Evolutionary conservation across 2,329 filamentous ascomycete genomes (phyloP).

Genomic region (Talaromyces marneffei): DNA sequence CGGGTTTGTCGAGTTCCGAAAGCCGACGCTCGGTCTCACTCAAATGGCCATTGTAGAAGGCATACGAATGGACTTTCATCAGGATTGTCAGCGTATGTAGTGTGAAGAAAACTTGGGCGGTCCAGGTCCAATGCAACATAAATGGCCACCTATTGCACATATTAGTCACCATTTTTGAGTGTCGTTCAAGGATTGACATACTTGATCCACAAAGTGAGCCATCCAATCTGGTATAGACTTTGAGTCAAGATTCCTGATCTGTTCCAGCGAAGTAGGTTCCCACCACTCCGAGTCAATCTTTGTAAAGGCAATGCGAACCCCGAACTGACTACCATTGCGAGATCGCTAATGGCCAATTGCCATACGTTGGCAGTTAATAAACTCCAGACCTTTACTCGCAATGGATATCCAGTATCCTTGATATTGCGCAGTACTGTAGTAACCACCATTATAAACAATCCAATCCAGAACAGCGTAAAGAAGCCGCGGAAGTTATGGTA

Average conservation of each 20-base stretch:
- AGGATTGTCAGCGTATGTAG: conserved; percentile 84
- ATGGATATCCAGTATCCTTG: conserved; percentile 83
- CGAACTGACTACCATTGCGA: conserved; percentile 75
- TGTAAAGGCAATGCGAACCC: conserved; percentile 69
- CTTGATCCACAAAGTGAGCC: conserved; percentile 77
- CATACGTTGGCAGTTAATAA: conserved; percentile 84
- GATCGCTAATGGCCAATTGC: conserved; percentile 77
- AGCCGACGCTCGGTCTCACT: conserved; percentile 80
- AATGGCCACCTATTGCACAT: conserved; percentile 61
- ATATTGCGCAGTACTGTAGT: conserved; percentile 90
- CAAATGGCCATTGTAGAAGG: conserved; percentile 95
- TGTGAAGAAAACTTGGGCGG: conserved; percentile 88
- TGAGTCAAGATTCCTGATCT: conserved; percentile 74
- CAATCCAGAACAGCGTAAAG: conserved; percentile 98
- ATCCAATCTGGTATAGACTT: conserved; percentile 70
- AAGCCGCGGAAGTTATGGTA: conserved; percentile 95
- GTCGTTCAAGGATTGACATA: conserved; percentile 30
- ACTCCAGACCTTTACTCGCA: conserved; percentile 80
- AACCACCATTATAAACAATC: conserved; percentile 91
- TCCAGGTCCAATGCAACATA: conserved; percentile 87
- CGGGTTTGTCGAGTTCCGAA: conserved; percentile 67
- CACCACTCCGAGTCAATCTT: conserved; percentile 54
- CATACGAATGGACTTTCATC: conserved; percentile 99
- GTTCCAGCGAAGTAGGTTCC: conserved; percentile 62
- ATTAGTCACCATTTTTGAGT: background rate